Evolutionary conservation across 202 grass and related monocot genomes (phyloP), one percentile per base, ranked within the genome.

Genomic region (Elaeis oleifera): DNA sequence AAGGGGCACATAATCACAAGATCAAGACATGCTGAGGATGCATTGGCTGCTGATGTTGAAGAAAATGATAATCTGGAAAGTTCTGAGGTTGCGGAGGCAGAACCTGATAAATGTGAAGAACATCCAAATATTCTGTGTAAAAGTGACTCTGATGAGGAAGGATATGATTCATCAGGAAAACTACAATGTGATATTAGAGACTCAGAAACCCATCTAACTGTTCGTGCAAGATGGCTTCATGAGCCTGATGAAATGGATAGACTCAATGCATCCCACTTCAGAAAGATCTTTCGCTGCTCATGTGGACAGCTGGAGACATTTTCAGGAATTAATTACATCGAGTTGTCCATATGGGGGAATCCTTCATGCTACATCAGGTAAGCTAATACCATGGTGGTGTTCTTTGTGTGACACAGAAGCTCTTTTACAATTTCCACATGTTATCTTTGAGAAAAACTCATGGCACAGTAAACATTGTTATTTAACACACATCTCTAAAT

Each of bases 331-430:
- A 80, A 80, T 24, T 89, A 85, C 82, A 82, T 99, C 39, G 88
- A 94, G 74, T 56, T 99, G 60, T 86, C 61, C 22, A 82, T 94
- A 68, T 89, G 85, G 4, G 94, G 48, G 80, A 80, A 84, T 99
- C 94, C 51, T 94, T 99, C 71, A 99, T 99, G 94, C 75, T 94
- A 65, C 94, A 99, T 80, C 94, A 94, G 88, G 94, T 69, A 59
- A 20, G 28, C 36, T 44, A 44, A 31, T 44, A 13, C 8, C 8
- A 13, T 44, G 36, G 11, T 36, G 32, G 11, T 36, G 32, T 36
- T 36, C 32, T 9, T 9, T 36, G 6, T 36, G 32, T 14, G 36
- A 44, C 36, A 13, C 36, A 44, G 36, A 44, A 44, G 36, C 36
- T 44, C 32, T 36, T 36, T 36, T 44, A 44, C 9, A 44, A 44